These are phyloP conservation scores for Termitomyces sp. DNA, from an alignment of 768 basidiomycete genomes.

Conservation along the genomic window DNA sequence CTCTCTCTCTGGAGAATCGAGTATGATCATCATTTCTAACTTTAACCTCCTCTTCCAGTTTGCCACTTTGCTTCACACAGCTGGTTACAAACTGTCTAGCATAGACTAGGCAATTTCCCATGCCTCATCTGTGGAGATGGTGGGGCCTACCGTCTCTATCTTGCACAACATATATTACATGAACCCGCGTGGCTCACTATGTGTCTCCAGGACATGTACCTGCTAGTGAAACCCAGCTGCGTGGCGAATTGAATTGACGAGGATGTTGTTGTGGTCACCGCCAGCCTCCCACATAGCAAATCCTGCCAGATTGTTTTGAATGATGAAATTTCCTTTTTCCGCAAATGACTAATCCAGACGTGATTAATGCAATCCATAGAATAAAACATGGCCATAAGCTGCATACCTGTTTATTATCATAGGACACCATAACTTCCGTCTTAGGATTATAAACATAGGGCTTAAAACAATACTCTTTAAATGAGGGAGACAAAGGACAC, in stretches of 20 bases:
- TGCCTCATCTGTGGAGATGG: neutral
- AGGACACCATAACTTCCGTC: constrained; percentile 42
- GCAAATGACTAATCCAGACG: constrained; percentile 27
- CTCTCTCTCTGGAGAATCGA: neutral
- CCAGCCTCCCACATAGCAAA: constrained; percentile 73
- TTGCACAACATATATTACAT: neutral
- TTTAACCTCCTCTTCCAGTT: constrained; percentile 36
- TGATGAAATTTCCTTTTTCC: constrained; percentile 57
- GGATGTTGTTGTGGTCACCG: constrained; percentile 49
- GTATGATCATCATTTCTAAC: neutral
- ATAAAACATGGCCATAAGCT: neutral
- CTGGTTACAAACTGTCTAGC: constrained; percentile 44
- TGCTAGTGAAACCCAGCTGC: constrained; percentile 17
- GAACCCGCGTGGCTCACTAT: neutral
- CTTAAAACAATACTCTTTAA: constrained; percentile 15
- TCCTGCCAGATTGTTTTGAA: constrained; percentile 43
- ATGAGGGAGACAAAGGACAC: neutral
- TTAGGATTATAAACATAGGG: constrained; percentile 39
- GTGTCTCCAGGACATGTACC: neutral
- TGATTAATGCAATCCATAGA: neutral
- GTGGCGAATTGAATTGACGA: constrained; percentile 37
- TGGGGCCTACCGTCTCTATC: neutral
- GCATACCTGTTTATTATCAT: constrained; percentile 36
- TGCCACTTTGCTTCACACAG: constrained; percentile 63
- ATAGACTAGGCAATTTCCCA: neutral